These are phyloP conservation scores for Penicillium mononematosum DNA, from an alignment of 495 filamentous ascomycete species.

Conservation along the genomic window DNA sequence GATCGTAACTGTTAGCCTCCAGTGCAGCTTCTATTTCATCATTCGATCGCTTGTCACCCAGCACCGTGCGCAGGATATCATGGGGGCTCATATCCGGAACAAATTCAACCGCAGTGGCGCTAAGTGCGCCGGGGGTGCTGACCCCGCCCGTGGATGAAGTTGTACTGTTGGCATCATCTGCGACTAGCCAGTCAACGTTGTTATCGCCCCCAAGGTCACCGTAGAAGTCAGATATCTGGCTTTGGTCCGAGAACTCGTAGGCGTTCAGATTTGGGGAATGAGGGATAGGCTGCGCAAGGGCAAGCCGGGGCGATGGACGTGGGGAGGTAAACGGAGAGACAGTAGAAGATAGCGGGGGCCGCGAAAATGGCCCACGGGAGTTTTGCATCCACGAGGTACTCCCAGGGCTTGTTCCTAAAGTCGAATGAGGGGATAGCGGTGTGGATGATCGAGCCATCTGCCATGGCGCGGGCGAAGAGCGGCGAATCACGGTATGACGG, in stretches of 20 bases:
- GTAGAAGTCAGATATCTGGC: conserved; percentile 77
- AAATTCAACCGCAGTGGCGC: conserved; percentile 76
- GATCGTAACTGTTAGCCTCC: conserved; percentile 86
- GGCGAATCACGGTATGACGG: conserved; percentile 84
- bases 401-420: conserved; percentile 73
- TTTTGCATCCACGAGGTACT: conserved; percentile 74
- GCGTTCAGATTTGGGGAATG: conserved; percentile 92
- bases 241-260: conserved; percentile 82
- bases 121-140: conserved; percentile 62
- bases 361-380: conserved; percentile 65
- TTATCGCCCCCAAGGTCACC: conserved; percentile 85
- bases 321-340: conserved; percentile 91
- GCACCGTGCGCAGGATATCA: conserved; percentile 94
- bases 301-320: conserved; percentile 86
- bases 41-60: conserved; percentile 83
- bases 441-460: conserved; percentile 75
- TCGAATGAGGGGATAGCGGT: conserved; percentile 70
- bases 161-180: conserved; percentile 78
- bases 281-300: conserved; percentile 91
- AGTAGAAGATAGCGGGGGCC: conserved; percentile 52
- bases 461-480: conserved; percentile 92
- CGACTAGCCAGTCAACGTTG: conserved; percentile 93
- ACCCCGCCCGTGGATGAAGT: conserved; percentile 68
- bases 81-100: conserved; percentile 95
- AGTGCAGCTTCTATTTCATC: conserved; percentile 91